Evolutionary conservation across 108 stramenopile genomes (phyloP).

Genomic region (Fragilaria crotonensis): DNA sequence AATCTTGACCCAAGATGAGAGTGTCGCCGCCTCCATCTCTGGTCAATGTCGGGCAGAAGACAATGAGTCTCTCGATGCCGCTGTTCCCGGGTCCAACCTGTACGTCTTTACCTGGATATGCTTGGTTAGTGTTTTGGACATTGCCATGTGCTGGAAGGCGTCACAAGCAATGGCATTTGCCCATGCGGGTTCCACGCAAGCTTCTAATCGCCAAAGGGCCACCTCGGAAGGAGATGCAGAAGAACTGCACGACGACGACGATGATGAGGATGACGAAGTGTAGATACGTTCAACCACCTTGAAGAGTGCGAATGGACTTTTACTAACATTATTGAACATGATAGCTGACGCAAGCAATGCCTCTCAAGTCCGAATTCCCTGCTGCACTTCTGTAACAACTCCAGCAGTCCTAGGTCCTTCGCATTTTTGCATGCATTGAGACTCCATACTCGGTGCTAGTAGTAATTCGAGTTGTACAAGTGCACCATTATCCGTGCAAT

Average conservation of each 20-base stretch:
- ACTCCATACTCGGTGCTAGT: too few species aligned
- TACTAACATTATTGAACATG: too few species aligned
- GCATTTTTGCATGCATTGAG: too few species aligned
- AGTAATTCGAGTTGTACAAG: too few species aligned
- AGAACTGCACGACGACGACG: neutral
- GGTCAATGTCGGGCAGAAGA: neutral
- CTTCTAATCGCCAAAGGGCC: conserved; percentile 1
- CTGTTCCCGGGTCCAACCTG: conserved; percentile 52
- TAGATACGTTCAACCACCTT: too few species aligned
- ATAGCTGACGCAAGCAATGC: too few species aligned
- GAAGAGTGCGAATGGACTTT: too few species aligned
- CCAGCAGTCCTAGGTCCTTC: too few species aligned
- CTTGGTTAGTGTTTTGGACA: conserved; percentile 33
- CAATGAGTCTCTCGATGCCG: neutral
- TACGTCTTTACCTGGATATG: conserved; percentile 47
- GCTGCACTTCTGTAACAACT: too few species aligned
- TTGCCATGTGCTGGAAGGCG: conserved; percentile 59
- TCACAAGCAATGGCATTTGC: conserved; percentile 60
- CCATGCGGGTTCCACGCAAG: conserved; percentile 23
- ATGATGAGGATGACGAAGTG: conserved; percentile 14
- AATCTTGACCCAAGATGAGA: conserved; percentile 34
- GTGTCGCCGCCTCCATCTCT: conserved; percentile 24
- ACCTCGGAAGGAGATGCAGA: neutral
- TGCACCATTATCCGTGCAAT: too few species aligned
- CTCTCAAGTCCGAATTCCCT: too few species aligned